phyloP scores from a whole-genome alignment of 2,329 filamentous ascomycete species.

The Diaporthe longicolla region DNA sequence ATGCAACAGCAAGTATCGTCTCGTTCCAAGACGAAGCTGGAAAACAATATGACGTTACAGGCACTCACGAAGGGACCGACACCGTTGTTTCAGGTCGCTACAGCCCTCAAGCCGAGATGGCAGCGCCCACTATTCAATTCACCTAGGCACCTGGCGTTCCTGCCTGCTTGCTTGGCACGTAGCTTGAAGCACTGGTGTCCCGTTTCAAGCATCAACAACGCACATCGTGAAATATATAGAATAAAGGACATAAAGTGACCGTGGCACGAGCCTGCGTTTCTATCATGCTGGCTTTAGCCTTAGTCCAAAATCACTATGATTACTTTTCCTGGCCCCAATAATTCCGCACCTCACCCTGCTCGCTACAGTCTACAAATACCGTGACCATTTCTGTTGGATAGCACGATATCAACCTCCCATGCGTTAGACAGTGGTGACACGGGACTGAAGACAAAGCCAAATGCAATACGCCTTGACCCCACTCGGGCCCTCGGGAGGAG shows the following conservation, averaged over 20 bases:
- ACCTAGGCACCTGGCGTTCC: too few species aligned
- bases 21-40: not conserved
- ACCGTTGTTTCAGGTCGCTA: constrained; percentile 23
- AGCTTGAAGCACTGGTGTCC: constrained; percentile 1
- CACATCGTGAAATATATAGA: not conserved
- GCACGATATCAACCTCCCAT: not conserved
- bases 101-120: not conserved
- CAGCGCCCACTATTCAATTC: not conserved
- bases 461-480: not conserved
- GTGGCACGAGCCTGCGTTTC: not conserved
- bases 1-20: not conserved
- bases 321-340: constrained; percentile 10
- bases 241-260: not conserved
- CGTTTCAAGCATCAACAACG: constrained; percentile 7
- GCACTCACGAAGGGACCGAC: not conserved
- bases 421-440: not conserved
- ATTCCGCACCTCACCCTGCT: constrained; percentile 5
- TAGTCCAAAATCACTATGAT: not conserved
- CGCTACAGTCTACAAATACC: not conserved
- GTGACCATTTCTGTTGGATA: not conserved
- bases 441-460: not conserved
- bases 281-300: not conserved
- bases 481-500: not conserved
- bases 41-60: not conserved
- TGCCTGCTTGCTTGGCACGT: not conserved